Base-by-base conservation (phyloP, 106 monocot genomes). In the Dendrobium officinale region DNA sequence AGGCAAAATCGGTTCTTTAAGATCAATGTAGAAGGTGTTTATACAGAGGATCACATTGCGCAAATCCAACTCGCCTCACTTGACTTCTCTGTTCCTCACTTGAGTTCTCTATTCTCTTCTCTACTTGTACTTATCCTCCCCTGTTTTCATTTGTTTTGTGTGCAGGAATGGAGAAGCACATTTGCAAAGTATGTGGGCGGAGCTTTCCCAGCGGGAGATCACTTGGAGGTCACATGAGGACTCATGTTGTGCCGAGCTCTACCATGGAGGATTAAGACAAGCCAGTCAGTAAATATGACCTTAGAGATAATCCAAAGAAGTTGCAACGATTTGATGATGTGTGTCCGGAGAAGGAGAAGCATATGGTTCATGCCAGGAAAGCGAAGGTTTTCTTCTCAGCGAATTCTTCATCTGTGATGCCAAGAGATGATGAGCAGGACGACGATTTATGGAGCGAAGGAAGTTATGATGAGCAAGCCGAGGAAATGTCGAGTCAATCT, bases 151-250 rank as follows among this genome's bases (percentile, higher is more conserved):
- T 19, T 2, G 5, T 45, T 40, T 42, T 40, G 73, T 73, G 42
- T n/a, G 19, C 8, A 20, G 10, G 18, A 8, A 75, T 75, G 74
- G 74, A 75, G 43, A 75, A 84, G 82, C 85, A 85, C 67, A 6
- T 55, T 26, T 86, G 86, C 82, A 88, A 82, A 78, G 27, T 80
- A 61, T 88, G 88, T 66, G 5, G 67, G 45, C 84, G 73, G 79
- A 73, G 77, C 75, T 91, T 91, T 67, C 82, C 74, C 18, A 84
- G 77, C 4, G 84, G 86, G 27, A 82, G 86, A 61, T 88, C 91
- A 4, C 70, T 91, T 18, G 86, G 82, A 6, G 82, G 88, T 29
- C 88, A 91, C 82, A 85, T 91, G 91, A 82, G 84, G 74, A 84
- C 84, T 10, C 91, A 91, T 78, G 4, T 42, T 43, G 13, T 42